Percentiles rank a stretch among this genome's conserved stretches.
Evolutionary conservation across 75 land plant genomes (phyloP).

Genomic region (Pinus albicaulis): DNA sequence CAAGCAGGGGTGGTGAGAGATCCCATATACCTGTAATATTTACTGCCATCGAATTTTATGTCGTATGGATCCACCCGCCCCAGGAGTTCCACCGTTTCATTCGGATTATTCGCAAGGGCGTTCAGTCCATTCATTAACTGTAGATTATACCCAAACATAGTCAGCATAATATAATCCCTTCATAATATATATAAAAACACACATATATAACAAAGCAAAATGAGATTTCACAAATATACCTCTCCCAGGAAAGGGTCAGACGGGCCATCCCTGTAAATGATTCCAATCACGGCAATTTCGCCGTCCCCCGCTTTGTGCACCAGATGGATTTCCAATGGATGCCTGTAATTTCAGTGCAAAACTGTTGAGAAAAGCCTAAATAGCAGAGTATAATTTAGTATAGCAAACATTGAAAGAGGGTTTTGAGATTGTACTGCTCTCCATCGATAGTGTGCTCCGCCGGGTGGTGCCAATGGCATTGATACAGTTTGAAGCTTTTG

Average conservation of each 20-base stretch:
- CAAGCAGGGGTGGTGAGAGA: conserved; percentile 40
- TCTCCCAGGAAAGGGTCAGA: conserved; percentile 20
- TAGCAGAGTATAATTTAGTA: not conserved
- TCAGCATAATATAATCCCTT: no score
- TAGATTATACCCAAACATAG: not conserved
- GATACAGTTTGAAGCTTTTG: conserved; percentile 24
- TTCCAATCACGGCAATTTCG: conserved; percentile 30
- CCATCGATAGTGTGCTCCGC: conserved; percentile 66
- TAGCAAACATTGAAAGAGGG: not conserved
- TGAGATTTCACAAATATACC: conserved; percentile 5
- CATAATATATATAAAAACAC: no score
- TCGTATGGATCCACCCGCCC: conserved; percentile 2
- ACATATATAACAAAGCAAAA: no score
- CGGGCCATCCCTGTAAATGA: conserved; percentile 27
- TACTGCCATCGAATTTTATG: not conserved
- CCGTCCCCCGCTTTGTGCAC: conserved; percentile 26
- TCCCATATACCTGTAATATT: conserved; percentile 31
- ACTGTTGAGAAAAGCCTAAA: not conserved
- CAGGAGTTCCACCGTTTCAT: not conserved
- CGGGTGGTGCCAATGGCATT: conserved; percentile 66
- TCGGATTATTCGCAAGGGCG: not conserved
- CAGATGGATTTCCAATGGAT: conserved; percentile 37
- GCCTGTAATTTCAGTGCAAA: conserved; percentile 13
- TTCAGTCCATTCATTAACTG: not conserved
- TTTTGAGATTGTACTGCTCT: conserved; percentile 10